phyloP scores from a whole-genome alignment of 805 yeast species.

The Kodamaea hsintzibuensis region DNA sequence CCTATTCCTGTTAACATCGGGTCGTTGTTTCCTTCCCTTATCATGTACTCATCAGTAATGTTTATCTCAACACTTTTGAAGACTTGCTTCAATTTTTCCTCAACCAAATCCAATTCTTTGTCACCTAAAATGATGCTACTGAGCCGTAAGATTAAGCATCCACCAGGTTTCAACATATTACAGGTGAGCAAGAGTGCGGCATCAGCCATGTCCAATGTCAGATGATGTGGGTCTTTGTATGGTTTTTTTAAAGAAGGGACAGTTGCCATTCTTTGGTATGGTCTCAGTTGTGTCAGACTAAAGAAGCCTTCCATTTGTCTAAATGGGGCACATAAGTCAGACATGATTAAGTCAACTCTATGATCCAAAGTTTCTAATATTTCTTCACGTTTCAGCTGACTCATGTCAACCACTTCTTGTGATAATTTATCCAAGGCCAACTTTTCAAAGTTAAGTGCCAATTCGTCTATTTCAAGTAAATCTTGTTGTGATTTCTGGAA shows the following conservation, averaged over 20 bases:
- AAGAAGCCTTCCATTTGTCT: constrained; percentile 39
- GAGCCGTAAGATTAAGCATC: constrained; percentile 34
- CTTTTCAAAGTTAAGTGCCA: constrained; percentile 11
- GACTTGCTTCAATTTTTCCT: constrained; percentile 22
- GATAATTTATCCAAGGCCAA: constrained; percentile 7
- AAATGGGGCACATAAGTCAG: constrained; percentile 37
- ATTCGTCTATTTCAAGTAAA: constrained; percentile 18
- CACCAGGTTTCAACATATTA: constrained; percentile 27
- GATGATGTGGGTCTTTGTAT: constrained; percentile 24
- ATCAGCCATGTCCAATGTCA: constrained; percentile 41
- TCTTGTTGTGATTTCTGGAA: constrained; percentile 2
- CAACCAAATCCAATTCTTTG: constrained; percentile 29
- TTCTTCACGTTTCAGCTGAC: constrained; percentile 8
- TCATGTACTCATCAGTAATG: constrained; percentile 7
- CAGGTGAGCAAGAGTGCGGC: constrained; percentile 36
- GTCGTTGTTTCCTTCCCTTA: background rate
- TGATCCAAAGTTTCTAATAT: constrained; percentile 16
- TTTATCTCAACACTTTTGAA: constrained; percentile 28
- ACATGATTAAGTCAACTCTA: constrained; percentile 37
- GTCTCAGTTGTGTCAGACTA: constrained; percentile 37
- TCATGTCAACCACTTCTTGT: constrained; percentile 8
- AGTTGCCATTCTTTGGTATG: constrained; percentile 30
- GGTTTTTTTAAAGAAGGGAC: constrained; percentile 29
- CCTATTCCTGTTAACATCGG: constrained; percentile 13
- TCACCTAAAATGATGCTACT: constrained; percentile 26